A percentile compares a stretch with the other conserved stretches of the same genome.
phyloP scores from a whole-genome alignment of 495 filamentous ascomycete species.

The Trichoderma orchidacearum region DNA sequence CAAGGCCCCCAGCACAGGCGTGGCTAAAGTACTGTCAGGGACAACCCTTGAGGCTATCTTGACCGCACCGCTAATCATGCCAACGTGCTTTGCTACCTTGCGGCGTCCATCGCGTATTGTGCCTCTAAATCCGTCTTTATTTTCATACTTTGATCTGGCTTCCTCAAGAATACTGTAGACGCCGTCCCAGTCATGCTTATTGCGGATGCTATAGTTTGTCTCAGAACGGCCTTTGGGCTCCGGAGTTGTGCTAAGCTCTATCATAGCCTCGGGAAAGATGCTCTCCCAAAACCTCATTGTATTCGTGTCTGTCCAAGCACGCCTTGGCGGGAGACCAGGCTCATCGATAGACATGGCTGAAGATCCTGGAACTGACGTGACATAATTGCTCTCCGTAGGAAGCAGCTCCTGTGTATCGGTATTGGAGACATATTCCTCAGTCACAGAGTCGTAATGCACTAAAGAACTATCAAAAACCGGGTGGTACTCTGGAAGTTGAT shows the following conservation, averaged over 20 bases:
- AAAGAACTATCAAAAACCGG: not conserved
- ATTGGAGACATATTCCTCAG: not conserved
- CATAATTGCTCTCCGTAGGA: too few species aligned
- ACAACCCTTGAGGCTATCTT: not conserved
- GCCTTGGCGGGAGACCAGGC: not conserved
- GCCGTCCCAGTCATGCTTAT: not conserved
- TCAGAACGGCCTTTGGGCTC: not conserved
- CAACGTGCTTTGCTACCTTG: not conserved
- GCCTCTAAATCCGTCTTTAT: not conserved
- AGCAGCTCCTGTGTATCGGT: not conserved
- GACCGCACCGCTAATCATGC: not conserved
- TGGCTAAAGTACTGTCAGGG: not conserved
- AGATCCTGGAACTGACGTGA: too few species aligned
- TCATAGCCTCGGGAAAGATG: not conserved
- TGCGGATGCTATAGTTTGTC: not conserved
- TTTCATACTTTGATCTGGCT: not conserved
- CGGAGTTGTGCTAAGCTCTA: not conserved
- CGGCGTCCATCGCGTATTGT: not conserved
- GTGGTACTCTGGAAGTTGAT: not conserved
- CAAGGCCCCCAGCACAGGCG: not conserved
- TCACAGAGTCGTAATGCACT: not conserved
- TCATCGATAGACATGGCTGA: too few species aligned
- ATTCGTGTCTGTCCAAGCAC: not conserved
- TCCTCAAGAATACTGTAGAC: not conserved
- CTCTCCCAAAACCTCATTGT: not conserved